phyloP scores from a whole-genome alignment of 2,329 filamentous ascomycete species.

The Septoria linicola region DNA sequence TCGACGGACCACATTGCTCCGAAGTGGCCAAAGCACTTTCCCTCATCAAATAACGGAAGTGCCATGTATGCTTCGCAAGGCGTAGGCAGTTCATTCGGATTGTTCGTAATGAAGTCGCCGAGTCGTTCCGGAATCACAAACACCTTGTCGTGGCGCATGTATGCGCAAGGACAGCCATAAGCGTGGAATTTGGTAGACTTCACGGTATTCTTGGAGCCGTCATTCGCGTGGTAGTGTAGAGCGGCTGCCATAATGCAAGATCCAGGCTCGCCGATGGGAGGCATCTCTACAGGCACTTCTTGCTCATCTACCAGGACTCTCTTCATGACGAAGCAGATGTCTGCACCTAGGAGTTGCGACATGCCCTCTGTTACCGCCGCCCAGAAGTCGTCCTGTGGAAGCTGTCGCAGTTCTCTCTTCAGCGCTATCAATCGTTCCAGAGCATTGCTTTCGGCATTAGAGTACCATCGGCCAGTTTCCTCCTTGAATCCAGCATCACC shows the following conservation, averaged over 20 bases:
- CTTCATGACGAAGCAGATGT: slow-evolving; percentile 69
- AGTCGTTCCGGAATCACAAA: slow-evolving; percentile 65
- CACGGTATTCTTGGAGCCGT: slow-evolving; percentile 53
- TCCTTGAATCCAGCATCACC: slow-evolving; percentile 30
- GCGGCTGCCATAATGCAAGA: slow-evolving; percentile 64
- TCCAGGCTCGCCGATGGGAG: slow-evolving; percentile 59
- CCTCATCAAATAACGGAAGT: slow-evolving; percentile 63
- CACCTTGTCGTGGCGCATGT: slow-evolving; percentile 71
- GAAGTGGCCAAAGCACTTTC: slow-evolving; percentile 67
- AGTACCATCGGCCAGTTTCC: slow-evolving; percentile 28
- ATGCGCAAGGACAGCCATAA: slow-evolving; percentile 63
- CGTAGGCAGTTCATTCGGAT: slow-evolving; percentile 61
- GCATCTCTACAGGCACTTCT: slow-evolving; percentile 59
- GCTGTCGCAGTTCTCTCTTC: slow-evolving; percentile 55
- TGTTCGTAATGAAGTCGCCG: slow-evolving; percentile 58
- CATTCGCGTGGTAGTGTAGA: slow-evolving; percentile 63
- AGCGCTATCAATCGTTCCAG: slow-evolving; percentile 60
- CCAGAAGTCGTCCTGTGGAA: slow-evolving; percentile 64
- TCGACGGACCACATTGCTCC: slow-evolving; percentile 69
- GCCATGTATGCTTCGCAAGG: slow-evolving; percentile 66
- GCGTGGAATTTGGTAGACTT: slow-evolving; percentile 64
- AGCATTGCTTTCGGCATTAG: slow-evolving; percentile 57
- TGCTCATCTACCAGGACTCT: slow-evolving; percentile 60
- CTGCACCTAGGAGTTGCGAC: slow-evolving; percentile 61
- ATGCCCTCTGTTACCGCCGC: slow-evolving; percentile 62